Evolutionary conservation across 768 basidiomycete genomes (phyloP), one percentile per base, ranked within the genome.

Genomic region (Collybia mongolica): DNA sequence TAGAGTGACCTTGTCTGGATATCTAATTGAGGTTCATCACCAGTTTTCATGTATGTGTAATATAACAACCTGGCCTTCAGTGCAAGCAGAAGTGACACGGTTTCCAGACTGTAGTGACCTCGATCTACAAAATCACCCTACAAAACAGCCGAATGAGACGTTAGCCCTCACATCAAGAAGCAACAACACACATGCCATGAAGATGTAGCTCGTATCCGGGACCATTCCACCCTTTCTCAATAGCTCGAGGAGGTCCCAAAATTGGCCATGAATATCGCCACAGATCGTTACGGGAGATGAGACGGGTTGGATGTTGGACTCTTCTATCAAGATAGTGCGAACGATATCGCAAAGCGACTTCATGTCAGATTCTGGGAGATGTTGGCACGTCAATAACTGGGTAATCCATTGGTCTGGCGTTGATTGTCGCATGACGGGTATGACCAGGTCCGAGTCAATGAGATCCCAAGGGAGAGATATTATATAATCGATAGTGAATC

Each of bases 111-210:
- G 68, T 97, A 97, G 67, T 95, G 93, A 3, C 95, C 95, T 49
- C 96, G 79, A 70, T 98, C 96, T 45, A 98, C 96, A 68, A 98
- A 98, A 66, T 98, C 96, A 51, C 95, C 95, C 96, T 93, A 39
- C 39, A 49, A 49, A 54, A 51, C 43, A 39, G 49, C 28, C 22
- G 26, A 36, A 24, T 29, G 17, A 39, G 52, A 48, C 51, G 44
- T 60, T 70, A 42, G 65, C 61, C 58, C 50, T 57, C 54, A 56
- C 38, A 50, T 26, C 57, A 66, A 66, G 57, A 65, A 58, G 65
- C 57, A 72, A 54, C 64, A 58, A 72, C 77, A 67, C 78, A 88
- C 86, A 75, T 82, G 82, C 88, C 93, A 97, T 97, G 69, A 97
- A 97, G 41, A 97, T 91, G 66, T 97, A 97, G 65, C 92, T 95